phyloP scores from a whole-genome alignment of 176 grass and related monocot genomes.

The Hyparrhenia diplandra region DNA sequence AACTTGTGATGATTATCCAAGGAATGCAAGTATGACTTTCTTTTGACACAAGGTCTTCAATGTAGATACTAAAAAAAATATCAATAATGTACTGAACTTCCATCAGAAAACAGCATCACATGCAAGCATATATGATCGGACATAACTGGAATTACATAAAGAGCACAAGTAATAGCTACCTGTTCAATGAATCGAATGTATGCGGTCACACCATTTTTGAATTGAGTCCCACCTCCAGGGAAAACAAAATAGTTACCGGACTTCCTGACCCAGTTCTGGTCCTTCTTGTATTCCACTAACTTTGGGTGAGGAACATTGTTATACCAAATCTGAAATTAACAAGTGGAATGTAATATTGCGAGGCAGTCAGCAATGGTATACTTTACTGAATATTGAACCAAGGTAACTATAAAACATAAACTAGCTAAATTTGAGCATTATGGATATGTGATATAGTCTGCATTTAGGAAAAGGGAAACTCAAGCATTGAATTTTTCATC shows the following conservation, averaged over 20 bases:
- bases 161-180: slow-evolving; percentile 40
- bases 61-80: neutral
- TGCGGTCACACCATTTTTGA: slow-evolving; percentile 69
- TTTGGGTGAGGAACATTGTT: slow-evolving; percentile 95
- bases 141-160: slow-evolving; percentile 9
- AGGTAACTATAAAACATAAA: neutral
- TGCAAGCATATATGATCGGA: neutral
- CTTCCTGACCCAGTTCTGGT: slow-evolving; percentile 85
- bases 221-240: slow-evolving; percentile 88
- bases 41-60: neutral
- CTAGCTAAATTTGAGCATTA: slow-evolving; percentile 5
- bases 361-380: neutral
- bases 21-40: neutral
- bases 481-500: neutral
- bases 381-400: neutral
- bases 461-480: neutral
- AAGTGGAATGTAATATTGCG: slow-evolving; percentile 9
- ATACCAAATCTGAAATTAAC: slow-evolving; percentile 81
- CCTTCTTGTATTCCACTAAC: slow-evolving; percentile 90
- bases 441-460: neutral
- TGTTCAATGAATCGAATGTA: slow-evolving; percentile 88
- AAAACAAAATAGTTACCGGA: slow-evolving; percentile 81
- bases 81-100: neutral
- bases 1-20: neutral
- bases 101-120: neutral